Base-by-base conservation (phyloP, 1,284 basidiomycete species). In the Cutaneotrichosporon sp. region DNA sequence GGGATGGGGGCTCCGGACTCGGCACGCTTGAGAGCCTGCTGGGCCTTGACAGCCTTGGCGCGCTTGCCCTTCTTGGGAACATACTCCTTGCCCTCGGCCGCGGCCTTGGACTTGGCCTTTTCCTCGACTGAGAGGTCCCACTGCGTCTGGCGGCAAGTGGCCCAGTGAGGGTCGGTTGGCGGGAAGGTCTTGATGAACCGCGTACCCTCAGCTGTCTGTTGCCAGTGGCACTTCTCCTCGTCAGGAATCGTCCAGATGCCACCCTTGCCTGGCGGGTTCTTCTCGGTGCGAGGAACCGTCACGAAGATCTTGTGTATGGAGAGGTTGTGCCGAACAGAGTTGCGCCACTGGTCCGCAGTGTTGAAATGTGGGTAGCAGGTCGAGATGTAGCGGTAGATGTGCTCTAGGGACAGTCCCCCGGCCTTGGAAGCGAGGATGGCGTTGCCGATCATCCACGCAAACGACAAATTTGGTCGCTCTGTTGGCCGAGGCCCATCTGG, bases 341-440 rank as follows among this genome's bases (percentile, higher is more conserved):
- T 88, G 86, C 79, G 76, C 94, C 94, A 97, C 27, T 92, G 95
- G 71, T 97, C 94, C 42, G 90, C 90, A 47, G 89, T 88, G 77
- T 92, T 92, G 82, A 93, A 99, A 76, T 89, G 89, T 0, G 95
- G 94, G 78, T 93, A 95, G 5, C 92, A 91, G 45, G 90, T 91
- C 62, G 91, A 92, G 72, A 99, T 95, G 85, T 88, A 99, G 72
- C 91, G 88, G 74, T 98, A 98, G 65, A 99, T 95, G 75, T 98
- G 94, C 71, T 95, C 92, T 25, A 98, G 83, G 0, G 92, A 93
- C 34, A 98, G 85, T 42, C 90, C 88, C 69, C 92, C 89, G 42
- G 89, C 86, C 0, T 87, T 85, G 1, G 91, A 92, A 14, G 91
- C 89, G 60, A 95, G 83, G 65, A 98, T 89, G 8, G 95, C 95